These are phyloP conservation scores for Mycosphaerella arachidis DNA, from an alignment of 2,329 filamentous ascomycete genomes.

Conservation along the genomic window DNA sequence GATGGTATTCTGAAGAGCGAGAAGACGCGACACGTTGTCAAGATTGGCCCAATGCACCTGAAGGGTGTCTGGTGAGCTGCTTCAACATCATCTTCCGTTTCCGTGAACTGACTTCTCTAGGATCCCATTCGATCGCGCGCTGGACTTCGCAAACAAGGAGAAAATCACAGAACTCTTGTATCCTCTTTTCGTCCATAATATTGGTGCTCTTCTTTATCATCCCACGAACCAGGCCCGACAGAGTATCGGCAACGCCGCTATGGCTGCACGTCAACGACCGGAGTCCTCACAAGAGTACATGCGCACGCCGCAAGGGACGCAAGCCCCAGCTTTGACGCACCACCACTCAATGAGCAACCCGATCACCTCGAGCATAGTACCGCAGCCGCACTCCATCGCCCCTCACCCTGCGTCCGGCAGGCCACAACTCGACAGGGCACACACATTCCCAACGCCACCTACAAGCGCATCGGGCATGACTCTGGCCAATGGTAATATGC, in stretches of 20 bases:
- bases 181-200: slow-evolving; percentile 95
- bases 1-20: slow-evolving; percentile 98
- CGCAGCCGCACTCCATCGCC: slow-evolving; percentile 62
- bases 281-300: slow-evolving; percentile 49
- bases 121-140: slow-evolving; percentile 96
- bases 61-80: slow-evolving; percentile 85
- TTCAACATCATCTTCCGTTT: not conserved
- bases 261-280: slow-evolving; percentile 72
- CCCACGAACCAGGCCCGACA: slow-evolving; percentile 78
- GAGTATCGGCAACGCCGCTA: slow-evolving; percentile 54
- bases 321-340: slow-evolving; percentile 68
- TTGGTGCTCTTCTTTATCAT: slow-evolving; percentile 87
- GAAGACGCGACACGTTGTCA: slow-evolving; percentile 93
- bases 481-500: slow-evolving; percentile 68
- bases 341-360: slow-evolving; percentile 62
- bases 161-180: slow-evolving; percentile 96
- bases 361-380: slow-evolving; percentile 57
- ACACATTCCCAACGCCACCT: slow-evolving; percentile 91
- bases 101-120: slow-evolving; percentile 43
- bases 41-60: slow-evolving; percentile 97
- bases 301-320: slow-evolving; percentile 55
- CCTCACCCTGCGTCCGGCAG: slow-evolving; percentile 56
- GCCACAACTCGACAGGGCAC: slow-evolving; percentile 74
- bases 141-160: slow-evolving; percentile 99
- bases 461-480: slow-evolving; percentile 81